Evolutionary conservation across 2,329 filamentous ascomycete genomes (phyloP).

Genomic region (Aureobasidium sp.): DNA sequence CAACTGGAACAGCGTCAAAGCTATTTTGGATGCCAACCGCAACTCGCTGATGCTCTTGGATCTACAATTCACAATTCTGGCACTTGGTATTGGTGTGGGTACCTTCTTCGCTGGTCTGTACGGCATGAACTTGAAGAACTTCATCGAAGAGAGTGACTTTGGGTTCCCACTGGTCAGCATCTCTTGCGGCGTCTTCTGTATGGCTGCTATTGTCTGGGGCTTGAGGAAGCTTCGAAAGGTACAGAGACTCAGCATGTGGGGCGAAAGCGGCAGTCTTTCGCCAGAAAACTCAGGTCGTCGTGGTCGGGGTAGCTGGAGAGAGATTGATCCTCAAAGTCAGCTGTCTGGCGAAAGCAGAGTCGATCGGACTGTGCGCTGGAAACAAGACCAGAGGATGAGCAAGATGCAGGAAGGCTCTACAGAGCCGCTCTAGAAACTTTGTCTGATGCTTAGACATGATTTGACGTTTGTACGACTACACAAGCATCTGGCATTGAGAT

Average conservation of each 20-base stretch:
- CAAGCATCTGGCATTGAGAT: background rate
- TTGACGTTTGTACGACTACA: slow-evolving; percentile 8
- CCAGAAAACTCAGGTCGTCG: slow-evolving; percentile 17
- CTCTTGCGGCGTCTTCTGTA: slow-evolving; percentile 62
- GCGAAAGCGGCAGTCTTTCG: slow-evolving; percentile 37
- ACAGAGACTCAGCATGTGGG: slow-evolving; percentile 82
- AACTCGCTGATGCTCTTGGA: slow-evolving; percentile 97
- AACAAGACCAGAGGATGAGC: slow-evolving; percentile 15
- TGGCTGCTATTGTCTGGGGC: slow-evolving; percentile 74
- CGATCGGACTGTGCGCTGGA: slow-evolving; percentile 20
- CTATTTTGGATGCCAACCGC: slow-evolving; percentile 94
- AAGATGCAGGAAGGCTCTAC: slow-evolving; percentile 12
- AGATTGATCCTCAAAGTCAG: slow-evolving; percentile 17
- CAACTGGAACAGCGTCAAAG: slow-evolving; percentile 63
- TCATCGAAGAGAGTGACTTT: slow-evolving; percentile 86
- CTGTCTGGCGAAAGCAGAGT: slow-evolving; percentile 15
- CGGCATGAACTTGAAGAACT: slow-evolving; percentile 99
- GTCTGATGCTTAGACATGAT: background rate
- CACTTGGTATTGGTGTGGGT: slow-evolving; percentile 85
- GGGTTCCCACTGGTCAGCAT: slow-evolving; percentile 72
- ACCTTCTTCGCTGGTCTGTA: slow-evolving; percentile 98
- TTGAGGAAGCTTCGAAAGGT: slow-evolving; percentile 75
- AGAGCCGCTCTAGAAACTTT: background rate
- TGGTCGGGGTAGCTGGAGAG: slow-evolving; percentile 23
- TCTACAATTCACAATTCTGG: slow-evolving; percentile 91